Conservation (phyloP, 345 rosid genomes). For the Fremontodendron californicum region DNA sequence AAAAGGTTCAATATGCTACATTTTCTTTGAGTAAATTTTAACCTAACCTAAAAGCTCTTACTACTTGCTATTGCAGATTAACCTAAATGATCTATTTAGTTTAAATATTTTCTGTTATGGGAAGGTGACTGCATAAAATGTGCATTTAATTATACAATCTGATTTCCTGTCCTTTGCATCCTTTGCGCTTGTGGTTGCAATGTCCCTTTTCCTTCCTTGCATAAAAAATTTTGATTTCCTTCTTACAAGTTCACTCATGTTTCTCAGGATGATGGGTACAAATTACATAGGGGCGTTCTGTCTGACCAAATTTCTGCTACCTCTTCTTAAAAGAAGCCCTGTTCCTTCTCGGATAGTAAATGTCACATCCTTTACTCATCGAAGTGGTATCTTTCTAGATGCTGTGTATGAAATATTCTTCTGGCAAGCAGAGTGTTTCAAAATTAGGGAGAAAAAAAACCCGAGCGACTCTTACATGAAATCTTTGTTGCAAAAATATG, state of each 20-base stretch:
- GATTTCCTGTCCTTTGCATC: neutral
- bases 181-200: neutral
- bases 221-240: neutral
- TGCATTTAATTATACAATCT: neutral
- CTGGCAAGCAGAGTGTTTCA: neutral
- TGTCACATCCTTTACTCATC: slow-evolving; percentile 90
- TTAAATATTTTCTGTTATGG: neutral
- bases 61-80: neutral
- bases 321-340: slow-evolving; percentile 74
- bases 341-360: slow-evolving; percentile 83
- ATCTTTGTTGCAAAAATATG: neutral
- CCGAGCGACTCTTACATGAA: neutral
- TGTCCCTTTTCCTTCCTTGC: neutral
- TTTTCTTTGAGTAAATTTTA: slow-evolving; percentile 5
- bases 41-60: neutral
- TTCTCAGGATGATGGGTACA: slow-evolving; percentile 78
- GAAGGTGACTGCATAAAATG: neutral
- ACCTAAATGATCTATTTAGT: neutral
- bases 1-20: neutral
- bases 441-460: neutral
- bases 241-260: neutral
- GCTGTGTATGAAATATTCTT: neutral
- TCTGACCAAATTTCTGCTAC: slow-evolving; percentile 64
- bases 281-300: slow-evolving; percentile 76
- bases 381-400: slow-evolving; percentile 34